Evolutionary conservation across 2,329 filamentous ascomycete genomes (phyloP), one percentile per base, ranked within the genome.

Genomic region (Colletotrichum liriopes): DNA sequence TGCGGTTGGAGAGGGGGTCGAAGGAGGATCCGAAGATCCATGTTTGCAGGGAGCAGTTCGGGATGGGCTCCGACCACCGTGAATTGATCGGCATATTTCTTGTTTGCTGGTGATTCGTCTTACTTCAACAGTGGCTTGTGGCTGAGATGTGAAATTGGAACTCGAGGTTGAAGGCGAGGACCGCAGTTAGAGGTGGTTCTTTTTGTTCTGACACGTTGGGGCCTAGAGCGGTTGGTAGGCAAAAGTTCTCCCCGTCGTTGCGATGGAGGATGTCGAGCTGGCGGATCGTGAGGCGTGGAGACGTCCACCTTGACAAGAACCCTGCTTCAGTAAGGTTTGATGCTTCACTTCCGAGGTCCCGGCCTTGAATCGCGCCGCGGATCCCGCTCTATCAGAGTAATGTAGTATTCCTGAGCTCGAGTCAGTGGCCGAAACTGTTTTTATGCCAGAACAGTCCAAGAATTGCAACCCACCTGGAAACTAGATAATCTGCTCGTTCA

Each of bases 11-110:
- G 7, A 90, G 80, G 8, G 82, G 79, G 7, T 77, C 83, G 49
- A 79, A 83, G 1, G 84, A 82, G 2, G 86, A 86, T 23, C 84
- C 86, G 67, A 90, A 90, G 11, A 90, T 84, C 85, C 87, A 90
- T 80, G 85, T 83, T 74, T 86, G 88, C 45, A 90, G 79, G 1
- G 88, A 89, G 77, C 84, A 84, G 43, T 80, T 80, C 41, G 86
- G 86, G 45, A 89, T 79, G 1, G 81, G 79, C 55, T 79, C 78
- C 11, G 78, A 77, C 83, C 86, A 88, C 56, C 87, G 84, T 8
- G 87, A 88, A 52, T 78, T 74, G 76, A 89, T 83, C 4, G 84
- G 81, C 87, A 89, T 89, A 35, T 8, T 69, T 43, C 43, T 35
- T 55, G 54, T 23, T 62, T 20, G 20, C 26, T 37, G 18, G 23